Evolutionary conservation across 805 yeast genomes (phyloP).

Genomic region (Yamadazyma nakazawae): DNA sequence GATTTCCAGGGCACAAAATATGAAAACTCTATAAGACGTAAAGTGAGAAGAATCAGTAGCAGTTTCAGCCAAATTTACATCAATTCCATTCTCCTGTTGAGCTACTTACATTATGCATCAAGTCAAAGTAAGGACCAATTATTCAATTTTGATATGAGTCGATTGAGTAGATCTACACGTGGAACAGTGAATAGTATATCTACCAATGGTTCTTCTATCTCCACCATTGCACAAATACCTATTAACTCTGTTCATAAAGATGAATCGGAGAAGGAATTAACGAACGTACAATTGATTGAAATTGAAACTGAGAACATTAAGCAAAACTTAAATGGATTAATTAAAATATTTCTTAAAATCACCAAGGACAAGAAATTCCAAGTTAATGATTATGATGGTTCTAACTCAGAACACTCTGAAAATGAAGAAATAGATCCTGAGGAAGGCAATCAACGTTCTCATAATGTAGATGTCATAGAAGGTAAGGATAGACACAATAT

Average conservation of each 20-base stretch:
- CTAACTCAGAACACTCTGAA: constrained; percentile 28
- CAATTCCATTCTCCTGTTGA: constrained; percentile 60
- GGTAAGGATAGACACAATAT: constrained; percentile 34
- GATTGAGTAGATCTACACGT: constrained; percentile 21
- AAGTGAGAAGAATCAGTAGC: constrained; percentile 50
- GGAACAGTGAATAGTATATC: constrained; percentile 10
- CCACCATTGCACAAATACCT: constrained; percentile 18
- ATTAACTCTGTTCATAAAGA: constrained; percentile 7
- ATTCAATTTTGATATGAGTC: constrained; percentile 28
- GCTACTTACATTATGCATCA: constrained; percentile 34
- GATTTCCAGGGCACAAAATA: constrained; percentile 48
- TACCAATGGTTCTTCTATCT: constrained; percentile 16
- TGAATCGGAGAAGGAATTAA: constrained; percentile 13
- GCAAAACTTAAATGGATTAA: constrained; percentile 26
- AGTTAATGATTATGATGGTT: constrained; percentile 34
- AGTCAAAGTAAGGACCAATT: constrained; percentile 22
- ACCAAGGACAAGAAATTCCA: constrained; percentile 31
- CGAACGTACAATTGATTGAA: constrained; percentile 29
- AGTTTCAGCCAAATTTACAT: constrained; percentile 62
- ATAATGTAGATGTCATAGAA: not conserved
- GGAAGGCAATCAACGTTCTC: not conserved
- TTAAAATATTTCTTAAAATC: constrained; percentile 29
- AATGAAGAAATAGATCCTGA: constrained; percentile 6
- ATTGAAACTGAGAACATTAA: constrained; percentile 37
- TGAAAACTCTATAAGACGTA: constrained; percentile 45